A percentile compares a stretch with the other conserved stretches of the same genome.
Evolutionary conservation across 352 stramenopile species (phyloP).

Genomic region (Pythium aphanidermatum): DNA sequence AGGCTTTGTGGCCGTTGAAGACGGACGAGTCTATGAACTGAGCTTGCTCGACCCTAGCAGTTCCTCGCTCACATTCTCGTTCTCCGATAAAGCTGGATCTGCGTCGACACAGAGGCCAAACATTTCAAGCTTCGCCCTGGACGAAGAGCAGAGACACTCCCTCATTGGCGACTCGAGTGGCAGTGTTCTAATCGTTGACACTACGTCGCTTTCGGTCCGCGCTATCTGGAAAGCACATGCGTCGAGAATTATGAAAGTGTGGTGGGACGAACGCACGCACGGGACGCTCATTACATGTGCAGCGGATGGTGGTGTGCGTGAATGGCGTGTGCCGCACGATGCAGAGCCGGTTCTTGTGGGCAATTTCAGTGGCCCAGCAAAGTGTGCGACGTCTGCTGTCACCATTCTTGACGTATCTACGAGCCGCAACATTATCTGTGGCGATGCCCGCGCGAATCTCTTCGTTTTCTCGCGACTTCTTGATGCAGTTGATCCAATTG

Average conservation of each 20-base stretch:
- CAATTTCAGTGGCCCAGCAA: constrained; percentile 51
- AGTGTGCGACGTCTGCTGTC: constrained; percentile 45
- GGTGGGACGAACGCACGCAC: constrained; percentile 34
- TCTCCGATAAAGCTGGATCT: constrained; percentile 6
- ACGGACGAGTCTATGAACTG: constrained; percentile 48
- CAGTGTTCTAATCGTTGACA: constrained; percentile 42
- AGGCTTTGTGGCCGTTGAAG: constrained; percentile 59
- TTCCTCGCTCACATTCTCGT: constrained; percentile 4
- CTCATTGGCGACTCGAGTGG: constrained; percentile 52
- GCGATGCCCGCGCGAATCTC: constrained; percentile 67
- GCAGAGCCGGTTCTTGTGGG: constrained; percentile 22
- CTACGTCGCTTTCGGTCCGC: constrained; percentile 23
- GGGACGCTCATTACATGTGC: constrained; percentile 54
- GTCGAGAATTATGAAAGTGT: constrained; percentile 68
- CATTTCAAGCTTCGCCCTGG: constrained; percentile 20
- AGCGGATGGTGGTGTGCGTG: constrained; percentile 47
- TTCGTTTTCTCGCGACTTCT: constrained; percentile 50
- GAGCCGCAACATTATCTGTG: constrained; percentile 55
- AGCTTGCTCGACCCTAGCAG: constrained; percentile 13
- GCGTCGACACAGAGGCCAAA: constrained; percentile 9
- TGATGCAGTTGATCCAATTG: not conserved
- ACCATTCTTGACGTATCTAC: constrained; percentile 33
- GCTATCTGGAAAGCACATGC: constrained; percentile 43
- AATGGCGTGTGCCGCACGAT: constrained; percentile 35
- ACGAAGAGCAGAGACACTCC: constrained; percentile 30